Evolutionary conservation across 331 rosid genomes (phyloP), one percentile per base, ranked within the genome.

Genomic region (Ulmus americana): DNA sequence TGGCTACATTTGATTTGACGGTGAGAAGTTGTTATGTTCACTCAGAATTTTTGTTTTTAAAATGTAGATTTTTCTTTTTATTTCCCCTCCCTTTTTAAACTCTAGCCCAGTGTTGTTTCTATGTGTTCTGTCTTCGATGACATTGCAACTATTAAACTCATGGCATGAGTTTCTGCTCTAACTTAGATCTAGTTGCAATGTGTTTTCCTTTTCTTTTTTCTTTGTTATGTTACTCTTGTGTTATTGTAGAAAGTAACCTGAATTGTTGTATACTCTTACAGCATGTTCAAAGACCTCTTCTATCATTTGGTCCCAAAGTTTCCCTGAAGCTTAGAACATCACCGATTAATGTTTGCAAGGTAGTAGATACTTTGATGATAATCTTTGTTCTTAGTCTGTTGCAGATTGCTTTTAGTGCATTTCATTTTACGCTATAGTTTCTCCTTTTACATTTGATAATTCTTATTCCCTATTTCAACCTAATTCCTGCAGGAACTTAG

Each of bases 221-320:
- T 12, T 13, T 14, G 9, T 49, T 46, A 60, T 60, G 28, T 44
- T 13, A 51, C 53, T 18, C 59, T 44, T 54, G 11, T 49, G 8
- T 7, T 13, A 28, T 51, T 14, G 13, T 15, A 13, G 20, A n/a
- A 47, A 62, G 39, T 50, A 39, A 65, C 41, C 51, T 48, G 45
- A 52, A 55, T 10, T 42, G 59, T 62, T 42, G 16, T 73, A 40
- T 77, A 45, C 68, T 76, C 60, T 13, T 66, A 81, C 91, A 92
- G 98, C 95, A 92, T 79, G 95, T 92, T 74, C 96, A 89, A 73
- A 81, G 96, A 64, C 98, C 96, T 71, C 78, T 92, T 53, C 68
- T 92, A 55, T 89, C 96, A 48, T 92, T 92, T 77, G 96, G 97
- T 77, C 97, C 97, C 67, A 92, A 90, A 81, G 84, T 89, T 79